Conservation (phyloP, 495 filamentous ascomycete species). For the Penicillium daleae region DNA sequence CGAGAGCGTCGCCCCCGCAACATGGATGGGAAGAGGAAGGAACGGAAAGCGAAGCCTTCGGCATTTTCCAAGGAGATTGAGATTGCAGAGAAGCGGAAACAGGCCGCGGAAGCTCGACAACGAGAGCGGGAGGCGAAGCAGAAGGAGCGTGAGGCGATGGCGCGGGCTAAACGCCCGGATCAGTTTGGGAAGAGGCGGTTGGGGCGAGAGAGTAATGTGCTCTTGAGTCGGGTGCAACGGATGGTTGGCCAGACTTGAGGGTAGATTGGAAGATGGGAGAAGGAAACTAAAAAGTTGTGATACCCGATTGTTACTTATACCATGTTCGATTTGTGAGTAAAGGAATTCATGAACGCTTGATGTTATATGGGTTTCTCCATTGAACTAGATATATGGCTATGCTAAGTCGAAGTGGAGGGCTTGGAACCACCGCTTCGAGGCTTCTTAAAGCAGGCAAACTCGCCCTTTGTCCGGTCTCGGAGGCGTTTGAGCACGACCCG, state of each 20-base stretch:
- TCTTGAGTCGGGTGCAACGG: constrained; percentile 80
- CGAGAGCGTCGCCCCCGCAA: constrained; percentile 25
- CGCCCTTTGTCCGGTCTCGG: constrained; percentile 77
- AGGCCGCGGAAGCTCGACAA: constrained; percentile 64
- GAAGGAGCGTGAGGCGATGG: constrained; percentile 68
- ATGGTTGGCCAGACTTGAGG: constrained; percentile 55
- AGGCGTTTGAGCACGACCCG: constrained; percentile 78
- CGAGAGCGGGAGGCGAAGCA: constrained; percentile 63
- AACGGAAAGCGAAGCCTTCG: constrained; percentile 58
- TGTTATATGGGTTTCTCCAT: background rate
- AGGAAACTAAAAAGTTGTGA: constrained; percentile 21
- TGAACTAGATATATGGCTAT: constrained; percentile 7
- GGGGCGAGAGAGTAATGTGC: constrained; percentile 79
- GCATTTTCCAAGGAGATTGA: constrained; percentile 78
- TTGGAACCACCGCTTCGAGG: constrained; percentile 35
- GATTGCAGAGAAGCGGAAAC: constrained; percentile 66
- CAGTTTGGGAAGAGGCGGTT: constrained; percentile 80
- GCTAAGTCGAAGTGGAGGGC: constrained; percentile 15
- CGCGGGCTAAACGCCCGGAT: constrained; percentile 75
- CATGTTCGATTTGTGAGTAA: constrained; percentile 12
- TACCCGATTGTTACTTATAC: constrained; percentile 26
- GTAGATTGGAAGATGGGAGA: background rate
- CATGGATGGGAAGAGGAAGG: constrained; percentile 28
- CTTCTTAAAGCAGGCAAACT: constrained; percentile 82
- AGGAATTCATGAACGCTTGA: constrained; percentile 20